Evolutionary conservation across 106 monocot genomes (phyloP), one percentile per base, ranked within the genome.

Genomic region (Dioscorea dumetorum): DNA sequence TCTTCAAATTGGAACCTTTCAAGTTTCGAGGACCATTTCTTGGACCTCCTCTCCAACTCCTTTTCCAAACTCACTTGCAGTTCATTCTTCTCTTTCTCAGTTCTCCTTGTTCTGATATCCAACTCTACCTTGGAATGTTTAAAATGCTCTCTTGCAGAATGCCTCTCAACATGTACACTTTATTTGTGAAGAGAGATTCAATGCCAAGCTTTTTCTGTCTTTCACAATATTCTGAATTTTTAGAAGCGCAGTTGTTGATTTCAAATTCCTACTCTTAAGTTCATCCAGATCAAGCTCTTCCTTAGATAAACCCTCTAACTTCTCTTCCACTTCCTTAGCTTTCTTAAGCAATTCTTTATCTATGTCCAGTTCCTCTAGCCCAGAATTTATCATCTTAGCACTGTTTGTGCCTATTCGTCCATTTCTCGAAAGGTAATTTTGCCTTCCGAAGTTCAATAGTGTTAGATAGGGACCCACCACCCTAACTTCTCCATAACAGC

Each of bases 51-150:
- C 21, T 95, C 87, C 57, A 95, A 31, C 66, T 95, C 94, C 77
- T 74, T 91, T 67, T 97, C 95, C 35, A 88, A 64, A 66, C 62
- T 74, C 21, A 62, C 76, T 65, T 97, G 81, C 63, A 97, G 56
- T 34, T 88, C 89, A 66, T 52, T 81, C 78, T 87, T 97, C 74
- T 97, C 97, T 71, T 72, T 88, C 62, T 92, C 88, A 17, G 92
- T 70, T 74, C 84, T 88, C 76, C 83, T 84, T 20, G 82, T 92
- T 73, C 82, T 72, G n/a, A 78, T 80, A 69, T 83, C 82, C 63
- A 89, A 61, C 58, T 92, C 88, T 48, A 74, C 48, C 24, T 87
- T 80, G 61, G 77, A 80, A 16, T 82, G 73, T 63, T 76, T 85
- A 41, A 87, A 56, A 48, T 51, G 71, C 50, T 92, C 86, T 76